Base-by-base conservation (phyloP, 208 protist genomes). In the Tetramitus jugosus region DNA sequence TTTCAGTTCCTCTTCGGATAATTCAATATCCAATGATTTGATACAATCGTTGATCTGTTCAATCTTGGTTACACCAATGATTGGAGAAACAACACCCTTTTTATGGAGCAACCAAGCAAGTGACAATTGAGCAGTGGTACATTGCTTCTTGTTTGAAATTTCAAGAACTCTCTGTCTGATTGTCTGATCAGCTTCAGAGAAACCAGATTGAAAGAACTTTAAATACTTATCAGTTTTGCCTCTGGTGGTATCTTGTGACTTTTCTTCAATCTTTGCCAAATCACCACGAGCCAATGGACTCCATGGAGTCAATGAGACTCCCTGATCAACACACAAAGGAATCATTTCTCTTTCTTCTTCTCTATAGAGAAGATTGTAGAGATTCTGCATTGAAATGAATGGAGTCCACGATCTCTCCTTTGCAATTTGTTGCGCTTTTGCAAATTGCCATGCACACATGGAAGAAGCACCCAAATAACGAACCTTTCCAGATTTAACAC, bases 381-480 rank as follows among this genome's bases (percentile, higher is more conserved):
- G 65, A 49, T 71, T 71, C 49, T 71, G 65, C 65, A 71, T 71
- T 7, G 65, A 71, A 49, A 49, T 35, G 17, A 71, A 71, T 33
- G 43, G 43, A 1, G 65, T 49, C 37, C 0, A 71, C 33, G 39
- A 35, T 35, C 29, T 71, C n/a, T 49, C 33, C 3, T 71, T 40
- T 35, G 65, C 65, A 71, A 52, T 33, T 4, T 49, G 35, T 71
- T n/a, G n/a, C n/a, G n/a, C n/a, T n/a, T n/a, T n/a, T n/a, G n/a
- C n/a, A n/a, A n/a, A n/a, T n/a, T n/a, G 65, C 65, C 65, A 71
- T 20, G 65, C 65, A 23, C 33, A 77, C 77, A 80, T 80, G 26
- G 77, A 80, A 29, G 67, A 77, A 33, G 77, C 77, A 49, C 77
- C 77, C 13, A 80, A 77, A 45, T 80, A 77, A 26, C n/a, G n/a